Conservation (phyloP, 139 green algal genomes). For the Mesotaenium endlicherianum region DNA sequence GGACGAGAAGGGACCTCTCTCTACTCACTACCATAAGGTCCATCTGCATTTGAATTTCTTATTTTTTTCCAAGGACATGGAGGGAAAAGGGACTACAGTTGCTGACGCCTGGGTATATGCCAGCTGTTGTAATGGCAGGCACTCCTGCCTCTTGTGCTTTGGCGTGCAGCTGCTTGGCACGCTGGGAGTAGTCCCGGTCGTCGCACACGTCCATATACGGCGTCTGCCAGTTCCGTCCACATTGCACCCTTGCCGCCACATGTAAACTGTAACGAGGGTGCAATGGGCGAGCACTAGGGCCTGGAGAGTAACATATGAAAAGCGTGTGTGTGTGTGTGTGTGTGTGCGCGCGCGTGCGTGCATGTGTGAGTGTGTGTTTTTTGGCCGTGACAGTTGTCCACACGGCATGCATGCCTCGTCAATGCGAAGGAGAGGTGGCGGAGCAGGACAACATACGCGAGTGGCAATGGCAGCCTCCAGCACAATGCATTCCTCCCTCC, state of each 20-base stretch:
- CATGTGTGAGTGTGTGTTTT: too few relatives aligned
- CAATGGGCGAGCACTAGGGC: neutral
- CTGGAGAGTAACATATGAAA: neutral
- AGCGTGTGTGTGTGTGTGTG: neutral
- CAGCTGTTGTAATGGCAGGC: slow-evolving; percentile 79
- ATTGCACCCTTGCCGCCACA: too few relatives aligned
- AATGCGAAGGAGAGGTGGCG: neutral
- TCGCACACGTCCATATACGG: slow-evolving; percentile 97
- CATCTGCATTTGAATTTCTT: neutral
- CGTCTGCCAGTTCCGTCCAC: slow-evolving; percentile 17
- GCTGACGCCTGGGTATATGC: slow-evolving; percentile 85
- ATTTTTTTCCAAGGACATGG: neutral
- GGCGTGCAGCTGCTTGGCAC: slow-evolving; percentile 60
- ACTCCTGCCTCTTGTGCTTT: slow-evolving; percentile 74
- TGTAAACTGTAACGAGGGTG: too few relatives aligned
- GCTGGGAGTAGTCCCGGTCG: slow-evolving; percentile 71
- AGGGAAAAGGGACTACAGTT: slow-evolving; percentile 61
- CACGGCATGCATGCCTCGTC: too few relatives aligned
- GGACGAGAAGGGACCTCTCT: neutral
- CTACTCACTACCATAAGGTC: neutral
- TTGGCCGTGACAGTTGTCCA: too few relatives aligned
- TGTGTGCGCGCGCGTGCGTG: neutral
- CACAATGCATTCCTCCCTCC: slow-evolving; percentile 30
- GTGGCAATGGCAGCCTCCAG: slow-evolving; percentile 43
- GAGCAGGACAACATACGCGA: neutral